Evolutionary conservation across 1,284 basidiomycete genomes (phyloP), one percentile per base, ranked within the genome.

Genomic region (Mycena citricolor): DNA sequence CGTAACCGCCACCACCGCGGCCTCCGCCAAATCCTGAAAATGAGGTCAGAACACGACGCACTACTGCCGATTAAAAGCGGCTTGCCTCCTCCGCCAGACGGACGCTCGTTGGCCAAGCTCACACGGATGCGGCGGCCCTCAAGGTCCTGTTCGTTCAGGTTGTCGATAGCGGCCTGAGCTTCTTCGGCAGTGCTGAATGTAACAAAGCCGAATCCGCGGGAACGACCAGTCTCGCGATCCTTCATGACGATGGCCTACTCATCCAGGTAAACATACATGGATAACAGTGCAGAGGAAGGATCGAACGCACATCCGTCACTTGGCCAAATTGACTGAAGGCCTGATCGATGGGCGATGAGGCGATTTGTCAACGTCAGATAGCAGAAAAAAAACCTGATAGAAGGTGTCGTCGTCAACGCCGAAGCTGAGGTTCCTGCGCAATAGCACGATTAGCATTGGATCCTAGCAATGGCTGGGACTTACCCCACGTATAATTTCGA

Each of bases 191-290:
- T 24, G 42, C 22, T 23, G 28, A 25, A 49, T 7, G 41, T 47
- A 20, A 50, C 43, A 28, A 46, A 47, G 25, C 47, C 47, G 39
- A 48, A 48, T 5, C 47, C 47, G 21, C 47, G 40, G 23, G 14
- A 11, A 13, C 47, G 40, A 14, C 47, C 47, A 4, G 47, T 47
- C 11, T 47, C 45, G 13, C 45, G 36, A 17, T 48, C 46, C 4
- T n/a, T 19, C 47, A 49, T 49, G 26, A 29, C 32, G 26, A 49
- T 38, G 33, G 30, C 31, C 42, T 50, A 21, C 4, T 7, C 12
- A 32, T 16, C 7, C 22, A 14, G 11, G 24, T 12, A 8, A 5
- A 16, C 7, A 5, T 21, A 22, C 6, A 26, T 12, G 16, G 10
- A n/a, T n/a, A n/a, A n/a, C n/a, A n/a, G n/a, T 2, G 20, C 29